phyloP scores from a whole-genome alignment of 2,329 filamentous ascomycete genomes.

The Diaporthe helianthi region DNA sequence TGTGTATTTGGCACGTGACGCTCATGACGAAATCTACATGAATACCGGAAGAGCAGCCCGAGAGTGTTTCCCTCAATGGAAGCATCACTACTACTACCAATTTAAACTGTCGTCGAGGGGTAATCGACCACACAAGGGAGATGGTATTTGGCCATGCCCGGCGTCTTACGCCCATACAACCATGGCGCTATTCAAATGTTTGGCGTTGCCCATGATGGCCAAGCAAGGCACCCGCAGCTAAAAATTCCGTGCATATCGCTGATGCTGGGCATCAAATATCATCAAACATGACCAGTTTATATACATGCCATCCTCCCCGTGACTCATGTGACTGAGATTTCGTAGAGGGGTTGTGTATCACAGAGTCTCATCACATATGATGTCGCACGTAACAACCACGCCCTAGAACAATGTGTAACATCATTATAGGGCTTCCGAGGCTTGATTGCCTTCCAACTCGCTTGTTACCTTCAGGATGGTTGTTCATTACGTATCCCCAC shows the following conservation, averaged over 20 bases:
- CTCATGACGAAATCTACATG: slow-evolving; percentile 22
- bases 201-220: background rate
- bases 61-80: slow-evolving; percentile 4
- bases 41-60: background rate
- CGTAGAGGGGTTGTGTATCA: background rate
- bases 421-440: background rate
- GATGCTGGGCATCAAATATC: slow-evolving; percentile 18
- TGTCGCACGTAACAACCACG: background rate
- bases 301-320: background rate
- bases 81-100: background rate
- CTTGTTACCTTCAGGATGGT: no score
- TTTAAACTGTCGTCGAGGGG: background rate
- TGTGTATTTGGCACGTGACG: slow-evolving; percentile 30
- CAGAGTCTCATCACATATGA: background rate
- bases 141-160: background rate
- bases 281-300: background rate
- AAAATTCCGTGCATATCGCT: background rate
- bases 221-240: slow-evolving; percentile 2
- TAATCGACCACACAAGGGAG: background rate
- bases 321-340: background rate
- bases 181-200: background rate
- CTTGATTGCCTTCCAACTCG: background rate
- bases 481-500: background rate
- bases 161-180: background rate
- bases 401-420: background rate